Evolutionary conservation across 2,329 filamentous ascomycete species (phyloP), one percentile per base, ranked within the genome.

Genomic region (Penicillium rolfsii): DNA sequence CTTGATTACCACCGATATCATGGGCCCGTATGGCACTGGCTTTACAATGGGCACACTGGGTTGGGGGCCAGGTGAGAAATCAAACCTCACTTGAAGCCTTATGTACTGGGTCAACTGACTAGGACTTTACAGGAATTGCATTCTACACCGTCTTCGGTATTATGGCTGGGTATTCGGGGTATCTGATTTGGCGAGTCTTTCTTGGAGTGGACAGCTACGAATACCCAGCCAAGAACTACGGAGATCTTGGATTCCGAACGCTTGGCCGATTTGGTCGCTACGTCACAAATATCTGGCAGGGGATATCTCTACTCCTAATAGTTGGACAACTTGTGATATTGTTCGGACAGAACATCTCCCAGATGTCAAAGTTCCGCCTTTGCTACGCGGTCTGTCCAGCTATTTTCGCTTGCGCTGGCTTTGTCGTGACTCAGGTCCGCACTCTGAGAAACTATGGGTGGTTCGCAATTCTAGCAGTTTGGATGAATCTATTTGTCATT

Each of bases 401-500:
- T 22, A 74, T 86, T 16, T 84, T 83, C 65, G 79, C 80, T 53
- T 66, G 81, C 11, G 76, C 76, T 6, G 84, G 85, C 16, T 83
- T 85, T 59, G 30, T 85, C 9, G 63, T 86, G 3, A 83, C 83
- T 3, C 84, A 86, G 65, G 82, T 87, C 49, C 79, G 85, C 6
- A 86, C 83, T 0, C 75, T 87, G 36, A 80, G 84, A 66, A 74
- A 77, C 9, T 83, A 84, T 55, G 81, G 82, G 4, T 86, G 82
- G 80, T 70, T 87, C 0, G 83, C 84, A 14, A 86, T 85, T 62
- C 66, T 81, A 16, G 80, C 83, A 1, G 80, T 87, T 9, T 87
- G 83, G 81, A 67, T 86, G 54, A 87, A 85, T 62, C 63, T 87
- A 24, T 67, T 83, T 38, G 78, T 83, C 63, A 82, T 87, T 53